phyloP scores from a whole-genome alignment of 2,329 filamentous ascomycete species.

The Torrubiella hemipterigena region DNA sequence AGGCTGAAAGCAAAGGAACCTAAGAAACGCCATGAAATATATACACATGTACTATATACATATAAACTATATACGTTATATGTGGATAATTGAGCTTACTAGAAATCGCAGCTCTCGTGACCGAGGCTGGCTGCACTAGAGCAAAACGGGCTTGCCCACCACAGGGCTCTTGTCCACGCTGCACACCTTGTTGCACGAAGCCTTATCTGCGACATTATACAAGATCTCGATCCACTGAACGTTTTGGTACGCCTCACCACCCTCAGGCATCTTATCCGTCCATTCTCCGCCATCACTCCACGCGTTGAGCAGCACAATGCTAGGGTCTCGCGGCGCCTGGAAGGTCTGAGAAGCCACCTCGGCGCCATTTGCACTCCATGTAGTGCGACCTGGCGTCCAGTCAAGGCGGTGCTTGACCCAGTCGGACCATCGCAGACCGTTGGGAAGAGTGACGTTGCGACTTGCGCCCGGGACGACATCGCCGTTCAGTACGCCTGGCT shows the following conservation, averaged over 20 bases:
- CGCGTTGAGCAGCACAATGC: constrained; percentile 40
- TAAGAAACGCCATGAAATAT: too few relatives aligned
- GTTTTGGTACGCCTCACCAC: constrained; percentile 37
- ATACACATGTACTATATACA: not conserved
- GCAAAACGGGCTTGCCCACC: constrained; percentile 24
- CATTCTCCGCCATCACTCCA: constrained; percentile 48
- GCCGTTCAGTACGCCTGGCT: constrained; percentile 36
- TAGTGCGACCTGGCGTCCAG: constrained; percentile 40
- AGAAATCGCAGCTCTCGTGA: too few relatives aligned
- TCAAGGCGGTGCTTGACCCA: constrained; percentile 48
- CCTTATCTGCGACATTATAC: constrained; percentile 22
- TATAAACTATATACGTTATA: not conserved
- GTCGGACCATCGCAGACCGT: constrained; percentile 31
- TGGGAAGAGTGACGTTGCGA: constrained; percentile 27
- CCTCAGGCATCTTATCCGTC: constrained; percentile 41
- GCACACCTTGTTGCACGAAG: constrained; percentile 21
- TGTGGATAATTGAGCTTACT: too few relatives aligned
- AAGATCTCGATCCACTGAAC: constrained; percentile 50
- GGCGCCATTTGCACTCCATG: constrained; percentile 40
- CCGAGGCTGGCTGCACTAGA: constrained; percentile 5
- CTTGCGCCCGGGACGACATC: constrained; percentile 32
- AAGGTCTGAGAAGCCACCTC: constrained; percentile 37
- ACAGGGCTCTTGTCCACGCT: constrained; percentile 25
- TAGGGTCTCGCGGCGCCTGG: constrained; percentile 38
- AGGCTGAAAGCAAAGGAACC: too few relatives aligned